Evolutionary conservation across 768 basidiomycete species (phyloP).

Genomic region (Pluteus cervinus): DNA sequence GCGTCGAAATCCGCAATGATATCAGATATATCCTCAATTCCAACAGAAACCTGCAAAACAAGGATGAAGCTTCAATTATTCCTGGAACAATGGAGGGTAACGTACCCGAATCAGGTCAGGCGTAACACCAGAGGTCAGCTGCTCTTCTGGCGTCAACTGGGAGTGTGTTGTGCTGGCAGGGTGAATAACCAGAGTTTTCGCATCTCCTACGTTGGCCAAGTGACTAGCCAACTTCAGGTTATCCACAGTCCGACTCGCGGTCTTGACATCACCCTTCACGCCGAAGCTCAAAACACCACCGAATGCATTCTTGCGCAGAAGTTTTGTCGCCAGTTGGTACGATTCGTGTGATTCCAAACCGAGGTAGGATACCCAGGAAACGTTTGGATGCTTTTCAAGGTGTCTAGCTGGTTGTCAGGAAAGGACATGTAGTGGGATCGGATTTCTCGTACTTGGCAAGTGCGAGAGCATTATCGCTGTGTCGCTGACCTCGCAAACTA

Average conservation of each 20-base stretch:
- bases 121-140: conserved; percentile 60
- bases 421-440: neutral
- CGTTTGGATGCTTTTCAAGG: conserved; percentile 57
- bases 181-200: conserved; percentile 79
- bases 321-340: conserved; percentile 49
- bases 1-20: conserved; percentile 37
- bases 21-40: conserved; percentile 36
- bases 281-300: conserved; percentile 81
- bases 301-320: conserved; percentile 48
- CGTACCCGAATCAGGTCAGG: conserved; percentile 69
- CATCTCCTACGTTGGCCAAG: conserved; percentile 69
- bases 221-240: conserved; percentile 63
- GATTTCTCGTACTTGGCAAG: conserved; percentile 48
- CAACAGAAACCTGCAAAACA: conserved; percentile 24
- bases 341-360: conserved; percentile 61
- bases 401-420: conserved; percentile 26
- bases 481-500: conserved; percentile 63
- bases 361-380: conserved; percentile 76
- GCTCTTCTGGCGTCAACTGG: conserved; percentile 59
- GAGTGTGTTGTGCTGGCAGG: conserved; percentile 75
- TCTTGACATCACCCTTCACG: conserved; percentile 47
- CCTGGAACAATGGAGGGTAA: conserved; percentile 3
- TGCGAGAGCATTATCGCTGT: conserved; percentile 63
- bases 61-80: neutral
- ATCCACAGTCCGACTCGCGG: conserved; percentile 62